Evolutionary conservation across 345 rosid species (phyloP).

Genomic region (Firmiana major): DNA sequence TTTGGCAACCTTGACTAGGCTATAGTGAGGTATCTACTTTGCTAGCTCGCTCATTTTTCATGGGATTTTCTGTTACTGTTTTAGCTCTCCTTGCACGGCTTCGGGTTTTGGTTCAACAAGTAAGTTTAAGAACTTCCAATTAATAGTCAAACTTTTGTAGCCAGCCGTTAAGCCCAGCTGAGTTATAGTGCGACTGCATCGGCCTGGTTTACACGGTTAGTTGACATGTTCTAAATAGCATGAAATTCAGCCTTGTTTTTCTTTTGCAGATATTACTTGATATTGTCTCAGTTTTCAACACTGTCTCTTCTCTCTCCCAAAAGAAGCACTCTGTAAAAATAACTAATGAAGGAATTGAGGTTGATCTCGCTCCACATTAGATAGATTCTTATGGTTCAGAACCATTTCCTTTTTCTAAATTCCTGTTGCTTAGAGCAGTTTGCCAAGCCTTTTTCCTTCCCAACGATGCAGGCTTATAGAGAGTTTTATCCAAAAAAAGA

Average conservation of each 20-base stretch:
- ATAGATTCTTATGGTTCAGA: conserved; percentile 2
- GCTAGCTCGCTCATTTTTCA: conserved; percentile 82
- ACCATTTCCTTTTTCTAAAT: background rate
- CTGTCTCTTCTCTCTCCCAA: conserved; percentile 57
- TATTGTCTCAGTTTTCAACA: conserved; percentile 59
- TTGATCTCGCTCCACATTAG: conserved; percentile 16
- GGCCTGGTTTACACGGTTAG: background rate
- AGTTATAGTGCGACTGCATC: background rate
- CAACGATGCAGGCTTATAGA: conserved; percentile 50
- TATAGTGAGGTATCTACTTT: conserved; percentile 63
- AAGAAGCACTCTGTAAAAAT: conserved; percentile 74
- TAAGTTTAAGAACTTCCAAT: conserved; percentile 29
- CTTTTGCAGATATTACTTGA: conserved; percentile 70
- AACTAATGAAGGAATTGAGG: conserved; percentile 71
- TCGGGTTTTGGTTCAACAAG: conserved; percentile 87
- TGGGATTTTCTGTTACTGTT: conserved; percentile 64
- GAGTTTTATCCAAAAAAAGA: conserved; percentile 66
- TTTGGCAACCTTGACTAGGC: conserved; percentile 28
- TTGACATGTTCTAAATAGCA: background rate
- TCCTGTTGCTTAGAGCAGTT: background rate
- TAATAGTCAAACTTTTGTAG: conserved; percentile 2
- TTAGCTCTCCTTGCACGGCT: conserved; percentile 88
- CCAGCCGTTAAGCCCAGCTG: background rate
- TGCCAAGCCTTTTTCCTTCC: background rate
- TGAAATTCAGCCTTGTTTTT: background rate